phyloP scores from a whole-genome alignment of 2,329 filamentous ascomycete genomes.

The Exophiala lecanii-corni region DNA sequence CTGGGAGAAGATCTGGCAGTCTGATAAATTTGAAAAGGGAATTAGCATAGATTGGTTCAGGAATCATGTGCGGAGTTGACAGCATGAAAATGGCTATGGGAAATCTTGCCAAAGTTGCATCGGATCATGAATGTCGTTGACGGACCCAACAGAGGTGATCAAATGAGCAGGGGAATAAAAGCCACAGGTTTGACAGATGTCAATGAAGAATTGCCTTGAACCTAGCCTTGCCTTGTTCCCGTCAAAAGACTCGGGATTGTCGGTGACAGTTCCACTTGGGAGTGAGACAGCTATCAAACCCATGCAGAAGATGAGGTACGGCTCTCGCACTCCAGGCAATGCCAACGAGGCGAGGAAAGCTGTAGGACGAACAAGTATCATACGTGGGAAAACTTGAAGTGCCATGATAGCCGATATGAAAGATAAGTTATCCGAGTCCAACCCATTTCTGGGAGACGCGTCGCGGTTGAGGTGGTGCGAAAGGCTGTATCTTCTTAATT shows the following conservation, averaged over 20 bases:
- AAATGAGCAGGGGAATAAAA: too few relatives aligned
- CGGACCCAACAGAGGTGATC: too few relatives aligned
- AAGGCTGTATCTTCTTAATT: too few relatives aligned
- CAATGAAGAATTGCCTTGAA: neutral
- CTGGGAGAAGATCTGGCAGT: neutral
- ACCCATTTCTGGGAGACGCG: too few relatives aligned
- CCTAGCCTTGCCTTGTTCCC: neutral
- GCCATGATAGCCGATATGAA: too few relatives aligned
- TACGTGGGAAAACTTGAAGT: too few relatives aligned
- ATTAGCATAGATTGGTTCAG: neutral
- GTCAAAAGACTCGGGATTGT: neutral
- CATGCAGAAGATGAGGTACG: neutral
- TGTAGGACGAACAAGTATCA: too few relatives aligned
- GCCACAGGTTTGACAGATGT: constrained; percentile 7
- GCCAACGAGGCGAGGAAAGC: neutral
- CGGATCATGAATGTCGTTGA: too few relatives aligned
- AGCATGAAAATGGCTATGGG: constrained; percentile 1
- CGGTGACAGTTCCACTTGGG: neutral
- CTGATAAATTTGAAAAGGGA: neutral
- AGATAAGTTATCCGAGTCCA: too few relatives aligned
- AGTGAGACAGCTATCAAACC: neutral
- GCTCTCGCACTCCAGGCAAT: too few relatives aligned
- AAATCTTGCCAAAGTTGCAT: too few relatives aligned
- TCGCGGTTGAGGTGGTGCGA: too few relatives aligned
- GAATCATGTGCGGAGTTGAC: neutral